Conservation (phyloP, 208 protist genomes). For the Porcisia deanei region DNA sequence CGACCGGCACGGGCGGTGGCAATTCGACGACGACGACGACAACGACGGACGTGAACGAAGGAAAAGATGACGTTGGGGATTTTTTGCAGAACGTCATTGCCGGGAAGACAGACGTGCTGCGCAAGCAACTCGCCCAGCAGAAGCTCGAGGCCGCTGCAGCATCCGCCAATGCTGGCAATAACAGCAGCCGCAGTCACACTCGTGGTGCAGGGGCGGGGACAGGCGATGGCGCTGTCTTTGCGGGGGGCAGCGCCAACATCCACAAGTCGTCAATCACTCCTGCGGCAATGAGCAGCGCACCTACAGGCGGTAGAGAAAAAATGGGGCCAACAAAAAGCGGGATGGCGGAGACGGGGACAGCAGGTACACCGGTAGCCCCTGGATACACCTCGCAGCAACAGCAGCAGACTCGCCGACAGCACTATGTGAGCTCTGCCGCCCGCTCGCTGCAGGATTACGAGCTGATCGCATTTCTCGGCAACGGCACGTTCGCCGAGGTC, state of each 20-base stretch:
- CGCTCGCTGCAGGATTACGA: constrained; percentile 86
- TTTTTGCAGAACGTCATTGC: constrained; percentile 75
- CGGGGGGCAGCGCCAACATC: background rate
- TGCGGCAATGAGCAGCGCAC: background rate
- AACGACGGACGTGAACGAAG: background rate
- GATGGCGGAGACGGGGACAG: background rate
- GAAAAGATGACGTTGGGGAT: constrained; percentile 46
- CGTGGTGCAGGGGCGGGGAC: background rate
- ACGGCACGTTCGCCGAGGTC: constrained; percentile 85
- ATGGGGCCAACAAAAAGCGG: background rate
- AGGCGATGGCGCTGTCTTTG: background rate
- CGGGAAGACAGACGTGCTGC: constrained; percentile 59
- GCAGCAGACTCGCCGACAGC: background rate
- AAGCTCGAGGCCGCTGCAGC: constrained; percentile 37
- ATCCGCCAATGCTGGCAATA: constrained; percentile 4
- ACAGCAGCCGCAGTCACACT: background rate
- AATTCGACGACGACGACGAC: background rate
- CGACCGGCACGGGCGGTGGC: background rate
- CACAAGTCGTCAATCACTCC: background rate
- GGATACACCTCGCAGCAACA: background rate
- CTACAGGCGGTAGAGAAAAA: background rate
- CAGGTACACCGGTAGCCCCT: background rate
- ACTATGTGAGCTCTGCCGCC: constrained; percentile 62
- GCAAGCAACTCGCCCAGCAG: constrained; percentile 53
- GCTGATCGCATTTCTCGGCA: constrained; percentile 84